Evolutionary conservation across 1,284 basidiomycete species (phyloP).

Genomic region (Leccinum proximum): DNA sequence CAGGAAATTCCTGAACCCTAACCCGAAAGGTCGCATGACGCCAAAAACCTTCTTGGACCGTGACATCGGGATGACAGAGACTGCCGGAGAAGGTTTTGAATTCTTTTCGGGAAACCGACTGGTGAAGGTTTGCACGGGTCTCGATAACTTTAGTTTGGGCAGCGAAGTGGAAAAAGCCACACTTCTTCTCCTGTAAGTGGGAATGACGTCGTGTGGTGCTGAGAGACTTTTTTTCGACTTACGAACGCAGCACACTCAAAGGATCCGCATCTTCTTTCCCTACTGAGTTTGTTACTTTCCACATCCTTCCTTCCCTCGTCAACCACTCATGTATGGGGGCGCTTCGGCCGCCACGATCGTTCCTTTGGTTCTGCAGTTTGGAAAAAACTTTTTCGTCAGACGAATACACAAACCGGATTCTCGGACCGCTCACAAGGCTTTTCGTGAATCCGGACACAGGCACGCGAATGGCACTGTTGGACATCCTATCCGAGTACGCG

Average conservation of each 20-base stretch:
- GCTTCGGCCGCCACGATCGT: conserved; percentile 78
- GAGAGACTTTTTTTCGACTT: neutral
- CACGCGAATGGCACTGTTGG: conserved; percentile 91
- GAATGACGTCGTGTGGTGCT: neutral
- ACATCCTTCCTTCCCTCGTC: conserved; percentile 85
- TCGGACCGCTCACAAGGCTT: conserved; percentile 81
- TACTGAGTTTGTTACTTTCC: conserved; percentile 82
- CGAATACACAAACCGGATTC: conserved; percentile 69
- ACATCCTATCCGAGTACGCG: conserved; percentile 80
- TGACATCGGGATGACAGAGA: conserved; percentile 67
- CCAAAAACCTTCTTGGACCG: conserved; percentile 73
- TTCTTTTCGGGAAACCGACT: conserved; percentile 89
- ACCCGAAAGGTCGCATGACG: conserved; percentile 75
- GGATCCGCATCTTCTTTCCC: conserved; percentile 83
- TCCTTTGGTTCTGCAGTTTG: conserved; percentile 81
- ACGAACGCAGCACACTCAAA: conserved; percentile 59
- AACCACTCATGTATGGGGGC: conserved; percentile 83
- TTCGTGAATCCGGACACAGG: conserved; percentile 90
- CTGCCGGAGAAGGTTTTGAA: conserved; percentile 51
- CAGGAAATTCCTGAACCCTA: conserved; percentile 89
- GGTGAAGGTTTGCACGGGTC: conserved; percentile 80
- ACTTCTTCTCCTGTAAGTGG: conserved; percentile 60
- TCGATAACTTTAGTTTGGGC: conserved; percentile 87
- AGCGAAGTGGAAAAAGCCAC: conserved; percentile 80
- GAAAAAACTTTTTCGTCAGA: conserved; percentile 66